Base-by-base conservation (phyloP, 768 basidiomycete species). In the Tulasnella sp. region DNA sequence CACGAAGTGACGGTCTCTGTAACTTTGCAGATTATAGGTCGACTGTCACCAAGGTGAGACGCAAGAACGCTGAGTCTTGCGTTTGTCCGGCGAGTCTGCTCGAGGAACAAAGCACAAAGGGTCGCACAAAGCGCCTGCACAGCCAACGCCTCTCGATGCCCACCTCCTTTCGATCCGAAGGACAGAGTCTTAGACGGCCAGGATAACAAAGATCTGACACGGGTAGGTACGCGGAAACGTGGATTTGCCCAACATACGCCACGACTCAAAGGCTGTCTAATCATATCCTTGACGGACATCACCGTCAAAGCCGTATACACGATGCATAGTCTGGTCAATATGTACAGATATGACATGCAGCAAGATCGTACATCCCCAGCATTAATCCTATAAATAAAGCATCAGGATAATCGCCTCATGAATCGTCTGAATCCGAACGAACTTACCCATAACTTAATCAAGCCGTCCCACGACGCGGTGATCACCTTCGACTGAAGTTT, bases 381-480 rank as follows among this genome's bases (percentile, higher is more conserved):
- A 59, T 59, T 59, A 59, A 59, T 59, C 52, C 52, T 59, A 8
- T 9, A n/a, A 29, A 59, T 11, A 11, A 5, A 8, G 52, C 26
- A 12, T 59, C 7, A 59, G 22, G 1, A 11, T n/a, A 29, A 3
- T 59, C 17, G 9, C 26, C 14, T 11, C 22, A 59, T n/a, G 26
- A 26, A n/a, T 4, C 22, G 52, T 29, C 2, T 5, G 29, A n/a
- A 65, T 12, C 59, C 9, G 9, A 22, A 6, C 67, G 14, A 12
- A 75, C 75, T 62, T 37, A 92, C 94, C 95, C 95, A 99, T 79
- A 99, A 84, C 82, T 98, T 98, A 81, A 98, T 98, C 75, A 95
- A 82, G 14, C 95, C 95, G 79, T 99, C 97, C 96, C 96, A 98
- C 62, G 92, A 94, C 9, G 92, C 95, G 3, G 97, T 99, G 69